Percentiles rank a stretch among this genome's conserved stretches.
Conservation (phyloP, 148 eudicot species). For the Pouteria glomerata region DNA sequence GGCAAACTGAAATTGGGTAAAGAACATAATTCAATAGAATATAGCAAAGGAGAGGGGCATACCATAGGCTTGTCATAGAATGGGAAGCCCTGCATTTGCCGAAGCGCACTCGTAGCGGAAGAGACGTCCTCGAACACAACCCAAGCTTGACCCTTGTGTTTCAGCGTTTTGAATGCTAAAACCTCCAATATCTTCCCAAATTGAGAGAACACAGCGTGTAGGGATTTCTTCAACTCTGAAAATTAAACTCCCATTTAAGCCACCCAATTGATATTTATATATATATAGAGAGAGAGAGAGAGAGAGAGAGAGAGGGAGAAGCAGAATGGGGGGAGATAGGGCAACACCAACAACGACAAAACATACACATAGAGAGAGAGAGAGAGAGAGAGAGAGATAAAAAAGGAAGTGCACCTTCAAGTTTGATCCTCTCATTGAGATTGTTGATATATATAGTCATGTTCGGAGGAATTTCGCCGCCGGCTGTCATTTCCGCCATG, state of each 20-base stretch:
- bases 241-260: background rate
- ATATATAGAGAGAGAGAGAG: too few species aligned
- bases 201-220: conserved; percentile 80
- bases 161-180: conserved; percentile 90
- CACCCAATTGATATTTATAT: background rate
- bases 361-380: too few species aligned
- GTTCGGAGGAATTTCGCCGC: conserved; percentile 50
- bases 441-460: conserved; percentile 89
- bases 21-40: background rate
- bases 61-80: conserved; percentile 98
- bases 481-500: conserved; percentile 62
- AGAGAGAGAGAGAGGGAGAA: background rate
- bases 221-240: conserved; percentile 82
- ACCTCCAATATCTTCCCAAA: conserved; percentile 94
- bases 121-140: conserved; percentile 87
- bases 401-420: conserved; percentile 51
- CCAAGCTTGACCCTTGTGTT: conserved; percentile 98
- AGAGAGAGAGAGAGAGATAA: background rate
- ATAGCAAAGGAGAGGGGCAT: conserved; percentile 1
- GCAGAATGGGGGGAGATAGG: conserved; percentile 14
- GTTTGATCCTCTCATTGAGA: conserved; percentile 87
- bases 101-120: conserved; percentile 75
- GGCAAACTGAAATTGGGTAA: too few species aligned
- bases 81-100: conserved; percentile 90
- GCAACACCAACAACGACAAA: too few species aligned